Conservation (phyloP, 495 filamentous ascomycete genomes). For the Lasiosphaeriaceae sp. region DNA sequence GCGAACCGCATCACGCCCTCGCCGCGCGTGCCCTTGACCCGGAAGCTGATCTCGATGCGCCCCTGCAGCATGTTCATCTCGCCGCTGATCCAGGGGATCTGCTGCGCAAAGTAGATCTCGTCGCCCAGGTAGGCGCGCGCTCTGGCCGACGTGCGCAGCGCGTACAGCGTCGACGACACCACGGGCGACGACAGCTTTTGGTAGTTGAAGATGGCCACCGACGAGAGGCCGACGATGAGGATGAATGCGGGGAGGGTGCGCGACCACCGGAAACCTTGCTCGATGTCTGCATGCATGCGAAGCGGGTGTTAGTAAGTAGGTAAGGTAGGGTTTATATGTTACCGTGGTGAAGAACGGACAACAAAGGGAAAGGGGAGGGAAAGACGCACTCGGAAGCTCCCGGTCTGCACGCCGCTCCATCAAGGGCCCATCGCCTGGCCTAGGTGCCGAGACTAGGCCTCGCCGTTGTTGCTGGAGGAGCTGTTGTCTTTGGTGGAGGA, state of each 20-base stretch:
- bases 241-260: conserved; percentile 54
- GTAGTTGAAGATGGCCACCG: conserved; percentile 95
- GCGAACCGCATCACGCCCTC: conserved; percentile 76
- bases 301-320: too few relatives aligned
- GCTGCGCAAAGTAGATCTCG: conserved; percentile 84
- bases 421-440: conserved; percentile 61
- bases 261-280: conserved; percentile 37
- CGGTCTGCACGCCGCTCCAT: conserved; percentile 78
- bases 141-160: conserved; percentile 70
- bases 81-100: conserved; percentile 90
- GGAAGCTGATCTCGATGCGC: conserved; percentile 79
- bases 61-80: conserved; percentile 94
- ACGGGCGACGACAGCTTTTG: conserved; percentile 83
- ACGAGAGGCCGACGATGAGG: conserved; percentile 57
- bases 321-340: conserved; percentile 1
- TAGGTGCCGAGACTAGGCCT: conserved; percentile 42
- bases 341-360: not conserved
- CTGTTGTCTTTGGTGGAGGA: not conserved
- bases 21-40: conserved; percentile 76
- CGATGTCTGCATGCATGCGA: conserved; percentile 17
- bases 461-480: conserved; percentile 20
- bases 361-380: not conserved
- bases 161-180: conserved; percentile 81
- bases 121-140: conserved; percentile 79
- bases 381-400: conserved; percentile 60